Base-by-base conservation (phyloP, 2,329 filamentous ascomycete species). In the Exophiala sp. region DNA sequence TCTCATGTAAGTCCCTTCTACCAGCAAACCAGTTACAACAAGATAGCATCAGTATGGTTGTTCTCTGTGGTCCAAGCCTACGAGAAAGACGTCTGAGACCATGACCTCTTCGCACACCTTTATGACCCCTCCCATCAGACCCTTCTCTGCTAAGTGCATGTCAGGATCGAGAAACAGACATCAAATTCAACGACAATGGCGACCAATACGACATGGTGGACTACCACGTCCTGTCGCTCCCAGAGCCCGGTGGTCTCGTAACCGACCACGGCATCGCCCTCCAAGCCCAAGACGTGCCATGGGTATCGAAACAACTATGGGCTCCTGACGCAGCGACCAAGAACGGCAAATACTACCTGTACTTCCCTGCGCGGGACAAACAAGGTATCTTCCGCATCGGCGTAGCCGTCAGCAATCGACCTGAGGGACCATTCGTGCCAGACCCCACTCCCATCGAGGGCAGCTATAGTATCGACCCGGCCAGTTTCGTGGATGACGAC, bases 131-230 rank as follows among this genome's bases (percentile, higher is more conserved):
- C n/a, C 13, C 27, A 29, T 29, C 27, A 29, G 7, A 7, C 7
- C 6, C 27, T 13, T 29, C 27, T 8, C 8, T 29, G 8, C 13
- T 29, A 1, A 2, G 2, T 29, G 8, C 13, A 1, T 2, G 3
- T 19, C 2, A 90, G 69, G 85, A 90, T 68, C 79, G 84, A 58
- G 82, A 87, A 66, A 86, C 83, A 3, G 77, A 81, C 66, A 86
- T 88, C 66, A 50, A 77, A 50, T 83, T 85, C 73, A 89, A 90
- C 71, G 85, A 89, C 74, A 88, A 88, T 75, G 86, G 86, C 64
- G 85, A 88, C 70, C 86, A 89, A 66, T 89, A 88, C 66, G 86
- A 88, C 71, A 90, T 89, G 86, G 76, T 71, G 48, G 86, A 90
- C 72, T 90, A 90, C 74, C 85, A 89, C 67, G 86, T 90, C 65